Base-by-base conservation (phyloP, 129 eudicot species). In the Flaveria sonorensis region DNA sequence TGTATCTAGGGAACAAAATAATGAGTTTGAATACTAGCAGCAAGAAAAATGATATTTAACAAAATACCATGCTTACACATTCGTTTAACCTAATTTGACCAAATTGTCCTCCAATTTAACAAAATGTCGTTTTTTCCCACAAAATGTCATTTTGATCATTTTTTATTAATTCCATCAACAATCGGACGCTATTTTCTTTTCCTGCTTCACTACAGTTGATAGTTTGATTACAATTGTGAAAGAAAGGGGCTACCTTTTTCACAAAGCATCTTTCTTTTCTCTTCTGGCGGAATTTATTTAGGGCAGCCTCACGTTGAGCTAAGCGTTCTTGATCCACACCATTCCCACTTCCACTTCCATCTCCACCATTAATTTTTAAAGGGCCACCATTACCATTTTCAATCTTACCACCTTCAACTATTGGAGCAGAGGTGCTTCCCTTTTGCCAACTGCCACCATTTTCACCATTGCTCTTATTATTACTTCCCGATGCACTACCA, bases 221-320 rank as follows among this genome's bases (percentile, higher is more conserved):
- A 10, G 52, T 56, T 32, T 71, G 43, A 39, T 46, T 30, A 15
- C 43, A 13, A 40, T 39, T 39, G n/a, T 19, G 64, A 47, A 76
- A 46, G 50, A 65, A 62, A 45, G 42, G 6, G 19, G 47, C 11
- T 83, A 91, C 97, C 97, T 88, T 91, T 83, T 91, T 88, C 75
- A 81, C 88, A 57, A 84, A 91, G 92, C 97, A 91, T 88, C 93
- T 82, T 48, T 86, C 88, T 65, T 91, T 91, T 47, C 97, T 73
- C 83, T 91, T 91, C 80, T 81, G 68, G 3, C 90, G 89, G 65
- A 91, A 91, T 72, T 91, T 91, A 36, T 59, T 77, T 12, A 91
- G 83, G 69, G 91, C 97, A 19, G 87, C 97, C 52, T 85, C 89
- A 59, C 93, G 68, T n/a, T 79, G 87, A 23, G 84, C 48, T 71